Evolutionary conservation across 108 stramenopile genomes (phyloP).

Genomic region (Aurantiochytrium sp.): DNA sequence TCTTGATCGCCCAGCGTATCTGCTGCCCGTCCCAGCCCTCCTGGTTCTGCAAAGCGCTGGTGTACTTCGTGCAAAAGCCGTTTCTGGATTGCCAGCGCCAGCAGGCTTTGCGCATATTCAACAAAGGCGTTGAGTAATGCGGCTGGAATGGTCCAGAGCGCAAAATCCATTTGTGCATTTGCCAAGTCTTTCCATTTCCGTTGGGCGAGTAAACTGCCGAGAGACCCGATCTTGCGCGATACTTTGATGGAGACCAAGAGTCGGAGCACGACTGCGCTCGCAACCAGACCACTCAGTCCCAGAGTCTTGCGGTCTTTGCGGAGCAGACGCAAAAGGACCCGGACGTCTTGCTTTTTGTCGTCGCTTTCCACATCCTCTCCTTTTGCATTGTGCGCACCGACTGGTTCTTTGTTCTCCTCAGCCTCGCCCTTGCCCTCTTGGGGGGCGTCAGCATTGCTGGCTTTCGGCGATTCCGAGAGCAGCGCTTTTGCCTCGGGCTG

Average conservation of each 20-base stretch:
- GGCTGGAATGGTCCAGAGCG: not conserved
- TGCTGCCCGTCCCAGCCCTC: not conserved
- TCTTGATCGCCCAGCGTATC: not conserved
- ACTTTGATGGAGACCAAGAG: not conserved
- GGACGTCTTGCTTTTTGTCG: too few species aligned
- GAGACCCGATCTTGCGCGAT: not conserved
- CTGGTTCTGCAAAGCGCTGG: not conserved
- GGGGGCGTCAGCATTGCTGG: too few species aligned
- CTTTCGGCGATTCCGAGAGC: too few species aligned
- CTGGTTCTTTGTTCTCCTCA: too few species aligned
- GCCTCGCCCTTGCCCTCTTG: too few species aligned
- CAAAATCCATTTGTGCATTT: not conserved
- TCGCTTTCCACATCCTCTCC: too few species aligned
- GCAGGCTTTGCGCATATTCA: not conserved
- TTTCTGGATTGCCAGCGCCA: not conserved
- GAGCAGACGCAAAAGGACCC: too few species aligned
- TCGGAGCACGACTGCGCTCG: not conserved
- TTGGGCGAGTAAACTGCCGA: not conserved
- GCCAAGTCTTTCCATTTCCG: not conserved
- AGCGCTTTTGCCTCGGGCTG: too few species aligned
- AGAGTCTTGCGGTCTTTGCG: too few species aligned
- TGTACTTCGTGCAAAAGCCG: not conserved
- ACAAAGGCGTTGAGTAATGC: not conserved
- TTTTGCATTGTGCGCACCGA: too few species aligned
- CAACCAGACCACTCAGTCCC: not conserved